These are phyloP conservation scores for Taiwanofungus camphoratus DNA, from an alignment of 1,284 basidiomycete species.

Conservation along the genomic window DNA sequence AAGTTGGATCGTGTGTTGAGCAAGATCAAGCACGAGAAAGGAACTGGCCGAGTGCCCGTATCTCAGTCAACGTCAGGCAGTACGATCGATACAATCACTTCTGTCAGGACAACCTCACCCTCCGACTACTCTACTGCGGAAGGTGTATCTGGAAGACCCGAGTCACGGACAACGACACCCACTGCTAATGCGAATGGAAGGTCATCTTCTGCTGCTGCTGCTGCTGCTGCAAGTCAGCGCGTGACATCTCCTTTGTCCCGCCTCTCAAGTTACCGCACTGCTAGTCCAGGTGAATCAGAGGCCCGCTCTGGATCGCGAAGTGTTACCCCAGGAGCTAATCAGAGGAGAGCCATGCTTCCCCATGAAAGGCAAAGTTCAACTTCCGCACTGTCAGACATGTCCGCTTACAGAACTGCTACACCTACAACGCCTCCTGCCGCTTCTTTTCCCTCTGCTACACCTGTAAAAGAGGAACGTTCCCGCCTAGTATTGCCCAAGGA, in stretches of 20 bases:
- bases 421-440: constrained; percentile 23
- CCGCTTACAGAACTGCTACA: constrained; percentile 47
- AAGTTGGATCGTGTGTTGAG: constrained; percentile 76
- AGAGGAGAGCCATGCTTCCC: constrained; percentile 13
- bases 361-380: constrained; percentile 54
- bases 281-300: constrained; percentile 25
- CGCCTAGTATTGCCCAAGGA: constrained; percentile 57
- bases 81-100: constrained; percentile 25
- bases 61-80: constrained; percentile 19
- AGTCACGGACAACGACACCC: constrained; percentile 25
- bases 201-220: constrained; percentile 11
- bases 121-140: constrained; percentile 59
- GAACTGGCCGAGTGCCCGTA: constrained; percentile 18
- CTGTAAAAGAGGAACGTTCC: constrained; percentile 14
- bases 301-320: constrained; percentile 18
- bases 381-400: constrained; percentile 59
- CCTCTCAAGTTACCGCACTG: constrained; percentile 25
- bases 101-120: constrained; percentile 37
- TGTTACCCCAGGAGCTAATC: constrained; percentile 19
- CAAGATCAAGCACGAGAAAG: constrained; percentile 58
- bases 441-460: constrained; percentile 27
- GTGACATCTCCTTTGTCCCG: constrained; percentile 23
- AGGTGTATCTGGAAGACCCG: constrained; percentile 8
- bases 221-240: constrained; percentile 23
- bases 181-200: constrained; percentile 20